phyloP scores from a whole-genome alignment of 257 asterid genomes.

The Coffea canephora region DNA sequence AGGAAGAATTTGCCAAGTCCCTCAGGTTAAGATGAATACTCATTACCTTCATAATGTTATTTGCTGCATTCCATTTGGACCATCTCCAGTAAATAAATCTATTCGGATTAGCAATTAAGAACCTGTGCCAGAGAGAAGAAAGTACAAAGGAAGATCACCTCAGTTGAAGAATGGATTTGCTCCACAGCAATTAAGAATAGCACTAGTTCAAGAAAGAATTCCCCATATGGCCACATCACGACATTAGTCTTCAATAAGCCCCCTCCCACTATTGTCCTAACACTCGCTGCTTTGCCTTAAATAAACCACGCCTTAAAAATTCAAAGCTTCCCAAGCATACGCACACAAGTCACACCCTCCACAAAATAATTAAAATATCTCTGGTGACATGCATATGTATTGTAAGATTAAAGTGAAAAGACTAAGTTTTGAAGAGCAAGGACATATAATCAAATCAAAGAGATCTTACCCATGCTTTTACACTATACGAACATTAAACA shows the following conservation, averaged over 20 bases:
- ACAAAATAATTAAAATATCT: not conserved
- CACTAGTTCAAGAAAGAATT: not conserved
- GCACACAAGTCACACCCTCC: not conserved
- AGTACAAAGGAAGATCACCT: not conserved
- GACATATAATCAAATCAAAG: not conserved
- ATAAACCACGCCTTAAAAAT: not conserved
- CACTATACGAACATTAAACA: slow-evolving; percentile 28
- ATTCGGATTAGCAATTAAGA: not conserved
- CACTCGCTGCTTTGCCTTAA: not conserved
- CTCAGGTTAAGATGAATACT: not conserved
- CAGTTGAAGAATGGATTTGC: not conserved
- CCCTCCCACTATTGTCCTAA: too few relatives aligned
- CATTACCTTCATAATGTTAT: not conserved
- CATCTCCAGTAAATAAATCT: not conserved
- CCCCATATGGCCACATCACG: not conserved
- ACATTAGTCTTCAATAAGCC: not conserved
- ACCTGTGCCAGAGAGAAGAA: not conserved
- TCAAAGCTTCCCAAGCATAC: not conserved
- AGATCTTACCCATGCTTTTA: not conserved
- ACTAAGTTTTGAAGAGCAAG: not conserved
- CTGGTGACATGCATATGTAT: not conserved
- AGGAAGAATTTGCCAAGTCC: not conserved
- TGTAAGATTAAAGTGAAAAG: not conserved
- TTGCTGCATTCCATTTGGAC: not conserved
- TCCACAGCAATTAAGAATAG: not conserved